Evolutionary conservation across 345 rosid genomes (phyloP).

Genomic region (Citrus unshiu): DNA sequence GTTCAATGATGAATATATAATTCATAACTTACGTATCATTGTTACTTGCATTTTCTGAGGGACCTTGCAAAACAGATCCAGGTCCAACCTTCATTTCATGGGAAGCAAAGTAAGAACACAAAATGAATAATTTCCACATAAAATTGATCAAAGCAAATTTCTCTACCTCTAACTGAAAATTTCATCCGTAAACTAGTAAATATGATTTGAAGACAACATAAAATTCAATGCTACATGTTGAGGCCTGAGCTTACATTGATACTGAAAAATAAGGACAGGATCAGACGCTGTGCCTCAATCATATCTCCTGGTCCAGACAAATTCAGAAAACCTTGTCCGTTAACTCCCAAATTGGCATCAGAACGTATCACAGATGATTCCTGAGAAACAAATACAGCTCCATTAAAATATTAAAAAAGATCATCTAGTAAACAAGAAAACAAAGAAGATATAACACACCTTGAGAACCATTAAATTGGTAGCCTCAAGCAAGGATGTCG

Average conservation of each 20-base stretch:
- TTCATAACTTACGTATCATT: constrained; percentile 63
- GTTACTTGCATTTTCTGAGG: constrained; percentile 69
- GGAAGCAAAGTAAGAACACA: constrained; percentile 9
- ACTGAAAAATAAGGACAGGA: constrained; percentile 53
- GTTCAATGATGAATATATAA: not conserved
- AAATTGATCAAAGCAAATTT: not conserved
- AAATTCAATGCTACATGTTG: not conserved
- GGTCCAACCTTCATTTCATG: constrained; percentile 68
- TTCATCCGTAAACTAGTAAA: not conserved
- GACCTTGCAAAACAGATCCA: constrained; percentile 72
- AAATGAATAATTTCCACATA: constrained; percentile 1
- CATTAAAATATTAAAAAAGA: not conserved
- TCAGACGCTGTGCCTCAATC: constrained; percentile 63
- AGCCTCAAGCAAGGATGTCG: constrained; percentile 63
- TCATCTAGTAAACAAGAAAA: not conserved
- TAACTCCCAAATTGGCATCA: constrained; percentile 71
- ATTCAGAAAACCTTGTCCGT: constrained; percentile 66
- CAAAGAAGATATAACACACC: constrained; percentile 30
- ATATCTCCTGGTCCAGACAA: constrained; percentile 63
- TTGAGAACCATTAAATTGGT: constrained; percentile 66
- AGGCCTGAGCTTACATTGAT: constrained; percentile 50
- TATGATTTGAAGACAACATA: not conserved
- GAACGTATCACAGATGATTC: constrained; percentile 68
- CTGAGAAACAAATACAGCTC: constrained; percentile 19
- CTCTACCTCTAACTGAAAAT: not conserved